These are phyloP conservation scores for Galerina marginata DNA, from an alignment of 768 basidiomycete genomes.

Conservation along the genomic window DNA sequence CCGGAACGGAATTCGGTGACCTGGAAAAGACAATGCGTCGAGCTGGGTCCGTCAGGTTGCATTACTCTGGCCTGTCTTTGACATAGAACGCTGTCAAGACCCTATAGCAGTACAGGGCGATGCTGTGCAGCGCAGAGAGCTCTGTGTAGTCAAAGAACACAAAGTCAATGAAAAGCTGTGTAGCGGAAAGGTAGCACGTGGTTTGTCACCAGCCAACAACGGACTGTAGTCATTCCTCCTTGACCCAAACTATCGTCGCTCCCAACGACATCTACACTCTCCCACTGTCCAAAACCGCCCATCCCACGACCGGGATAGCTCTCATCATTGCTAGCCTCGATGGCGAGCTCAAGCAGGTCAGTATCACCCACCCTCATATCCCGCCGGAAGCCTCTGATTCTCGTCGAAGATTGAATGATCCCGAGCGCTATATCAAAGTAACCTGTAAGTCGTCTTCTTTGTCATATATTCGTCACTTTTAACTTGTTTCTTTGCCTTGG, in stretches of 20 bases:
- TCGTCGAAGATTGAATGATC: constrained; percentile 48
- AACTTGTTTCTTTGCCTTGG: background rate
- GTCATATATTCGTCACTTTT: constrained; percentile 5
- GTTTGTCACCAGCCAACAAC: no score
- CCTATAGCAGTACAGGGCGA: no score
- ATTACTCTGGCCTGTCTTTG: no score
- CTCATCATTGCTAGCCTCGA: constrained; percentile 5
- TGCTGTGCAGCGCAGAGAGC: no score
- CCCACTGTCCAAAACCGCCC: background rate
- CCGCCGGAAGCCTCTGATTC: constrained; percentile 11
- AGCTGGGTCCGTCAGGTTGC: no score
- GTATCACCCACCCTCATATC: constrained; percentile 13
- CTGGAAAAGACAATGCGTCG: no score
- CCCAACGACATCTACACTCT: background rate
- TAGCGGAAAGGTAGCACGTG: no score
- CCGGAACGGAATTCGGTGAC: no score
- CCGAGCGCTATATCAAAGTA: constrained; percentile 53
- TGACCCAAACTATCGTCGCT: background rate
- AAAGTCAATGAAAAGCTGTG: no score
- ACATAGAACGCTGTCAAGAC: no score
- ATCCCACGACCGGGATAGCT: background rate
- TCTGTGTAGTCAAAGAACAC: no score
- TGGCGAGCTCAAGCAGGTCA: constrained; percentile 42
- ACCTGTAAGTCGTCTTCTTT: constrained; percentile 44
- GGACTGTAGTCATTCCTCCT: no score